Evolutionary conservation across 345 rosid genomes (phyloP).

Genomic region (Aquilaria yunnanensis): DNA sequence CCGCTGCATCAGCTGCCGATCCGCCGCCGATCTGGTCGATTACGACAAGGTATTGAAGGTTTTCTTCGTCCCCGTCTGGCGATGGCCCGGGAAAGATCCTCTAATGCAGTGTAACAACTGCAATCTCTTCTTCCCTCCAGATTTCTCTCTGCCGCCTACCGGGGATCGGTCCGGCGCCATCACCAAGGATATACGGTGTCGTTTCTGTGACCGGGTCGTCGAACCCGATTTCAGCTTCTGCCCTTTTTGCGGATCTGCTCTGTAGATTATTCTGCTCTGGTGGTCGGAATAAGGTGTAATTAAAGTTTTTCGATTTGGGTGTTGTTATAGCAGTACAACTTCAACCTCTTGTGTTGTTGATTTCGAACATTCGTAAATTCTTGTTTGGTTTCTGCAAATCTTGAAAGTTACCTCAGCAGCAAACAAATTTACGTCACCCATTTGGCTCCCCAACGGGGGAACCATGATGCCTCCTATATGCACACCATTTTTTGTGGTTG

Average conservation of each 20-base stretch:
- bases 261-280: slow-evolving; percentile 14
- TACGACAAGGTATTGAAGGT: slow-evolving; percentile 79
- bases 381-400: too few species aligned
- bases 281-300: neutral
- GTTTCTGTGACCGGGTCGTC: slow-evolving; percentile 50
- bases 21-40: slow-evolving; percentile 74
- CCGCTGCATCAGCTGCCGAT: slow-evolving; percentile 62
- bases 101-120: slow-evolving; percentile 53
- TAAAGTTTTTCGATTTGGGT: too few species aligned
- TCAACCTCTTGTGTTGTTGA: too few species aligned
- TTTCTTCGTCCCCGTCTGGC: slow-evolving; percentile 88
- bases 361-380: too few species aligned
- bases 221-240: slow-evolving; percentile 74
- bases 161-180: slow-evolving; percentile 9
- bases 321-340: too few species aligned
- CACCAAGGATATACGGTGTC: slow-evolving; percentile 37
- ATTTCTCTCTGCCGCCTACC: slow-evolving; percentile 19
- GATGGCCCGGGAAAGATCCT: slow-evolving; percentile 71
- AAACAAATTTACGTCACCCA: too few species aligned
- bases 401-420: too few species aligned
- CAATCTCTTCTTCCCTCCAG: slow-evolving; percentile 53
- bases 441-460: too few species aligned
- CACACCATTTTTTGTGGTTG: too few species aligned
- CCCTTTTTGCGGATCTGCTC: slow-evolving; percentile 73
- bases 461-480: too few species aligned